phyloP scores from a whole-genome alignment of 768 basidiomycete genomes.

The Phlegmacium glaucopus region DNA sequence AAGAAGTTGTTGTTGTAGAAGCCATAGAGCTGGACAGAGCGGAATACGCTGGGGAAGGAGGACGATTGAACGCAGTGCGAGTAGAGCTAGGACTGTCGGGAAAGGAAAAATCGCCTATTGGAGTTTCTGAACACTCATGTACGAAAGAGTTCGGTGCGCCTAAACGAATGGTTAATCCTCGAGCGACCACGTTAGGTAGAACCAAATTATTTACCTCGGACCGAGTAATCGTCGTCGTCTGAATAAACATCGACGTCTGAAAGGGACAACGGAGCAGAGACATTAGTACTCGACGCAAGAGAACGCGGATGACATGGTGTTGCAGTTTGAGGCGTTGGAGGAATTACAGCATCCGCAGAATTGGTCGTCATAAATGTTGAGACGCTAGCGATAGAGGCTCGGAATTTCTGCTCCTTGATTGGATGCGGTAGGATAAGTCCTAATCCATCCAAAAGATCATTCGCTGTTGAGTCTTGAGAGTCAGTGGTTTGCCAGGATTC shows the following conservation, averaged over 20 bases:
- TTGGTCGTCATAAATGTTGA: conserved; percentile 54
- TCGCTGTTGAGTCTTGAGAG: conserved; percentile 29
- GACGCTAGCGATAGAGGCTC: conserved; percentile 49
- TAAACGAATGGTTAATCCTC: conserved; percentile 19
- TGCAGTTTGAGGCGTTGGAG: conserved; percentile 21
- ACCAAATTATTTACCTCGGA: too few relatives aligned
- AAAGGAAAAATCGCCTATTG: conserved; percentile 1
- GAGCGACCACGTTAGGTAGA: too few relatives aligned
- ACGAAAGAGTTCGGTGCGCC: conserved; percentile 37
- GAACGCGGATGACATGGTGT: not conserved
- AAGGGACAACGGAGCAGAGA: conserved; percentile 33
- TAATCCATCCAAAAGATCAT: conserved; percentile 38
- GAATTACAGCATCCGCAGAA: conserved; percentile 58
- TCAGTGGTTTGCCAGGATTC: conserved; percentile 45
- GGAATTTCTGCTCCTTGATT: conserved; percentile 30
- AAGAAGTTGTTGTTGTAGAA: conserved; percentile 25
- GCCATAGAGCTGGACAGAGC: conserved; percentile 28
- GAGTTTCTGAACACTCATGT: conserved; percentile 29
- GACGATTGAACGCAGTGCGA: conserved; percentile 18
- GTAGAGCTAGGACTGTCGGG: conserved; percentile 10
- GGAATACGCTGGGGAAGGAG: conserved; percentile 30
- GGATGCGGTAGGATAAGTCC: conserved; percentile 32
- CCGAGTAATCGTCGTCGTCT: conserved; percentile 29
- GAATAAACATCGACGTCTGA: conserved; percentile 42
- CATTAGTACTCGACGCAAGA: conserved; percentile 17